Conservation (phyloP, 345 rosid species). For the Bruguiera parviflora region DNA sequence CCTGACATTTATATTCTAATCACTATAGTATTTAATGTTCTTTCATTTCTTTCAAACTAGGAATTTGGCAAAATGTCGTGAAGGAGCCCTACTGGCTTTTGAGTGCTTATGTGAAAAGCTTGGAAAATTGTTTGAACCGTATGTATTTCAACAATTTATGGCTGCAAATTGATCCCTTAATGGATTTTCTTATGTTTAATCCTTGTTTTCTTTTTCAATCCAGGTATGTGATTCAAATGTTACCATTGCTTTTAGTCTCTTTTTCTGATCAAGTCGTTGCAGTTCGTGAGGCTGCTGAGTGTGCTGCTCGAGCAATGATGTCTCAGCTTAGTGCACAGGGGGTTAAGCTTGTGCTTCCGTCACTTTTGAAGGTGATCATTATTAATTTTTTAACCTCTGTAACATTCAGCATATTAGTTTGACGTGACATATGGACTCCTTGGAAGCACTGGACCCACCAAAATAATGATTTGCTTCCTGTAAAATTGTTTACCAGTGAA, state of each 20-base stretch:
- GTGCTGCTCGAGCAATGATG: constrained; percentile 99
- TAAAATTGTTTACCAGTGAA: background rate
- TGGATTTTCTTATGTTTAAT: background rate
- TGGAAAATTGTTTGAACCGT: constrained; percentile 97
- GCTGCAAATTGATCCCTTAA: background rate
- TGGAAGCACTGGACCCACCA: background rate
- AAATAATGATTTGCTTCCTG: background rate
- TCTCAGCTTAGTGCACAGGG: constrained; percentile 88
- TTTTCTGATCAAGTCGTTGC: constrained; percentile 99
- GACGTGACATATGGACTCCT: background rate
- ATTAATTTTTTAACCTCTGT: background rate
- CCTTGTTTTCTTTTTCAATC: constrained; percentile 14
- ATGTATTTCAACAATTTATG: constrained; percentile 20
- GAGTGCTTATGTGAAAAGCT: constrained; percentile 95
- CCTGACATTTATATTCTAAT: background rate
- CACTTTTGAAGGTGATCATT: constrained; percentile 67
- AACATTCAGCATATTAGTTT: background rate
- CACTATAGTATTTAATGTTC: background rate
- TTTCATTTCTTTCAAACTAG: constrained; percentile 33
- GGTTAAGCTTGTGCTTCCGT: constrained; percentile 96
- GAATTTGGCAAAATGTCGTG: constrained; percentile 87
- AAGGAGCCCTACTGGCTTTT: constrained; percentile 91
- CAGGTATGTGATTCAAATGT: constrained; percentile 94
- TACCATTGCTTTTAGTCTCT: constrained; percentile 83
- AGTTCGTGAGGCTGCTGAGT: constrained; percentile 97